Evolutionary conservation across 2,329 filamentous ascomycete genomes (phyloP), one percentile per base, ranked within the genome.

Genomic region (Pseudogymnoascus sp.): DNA sequence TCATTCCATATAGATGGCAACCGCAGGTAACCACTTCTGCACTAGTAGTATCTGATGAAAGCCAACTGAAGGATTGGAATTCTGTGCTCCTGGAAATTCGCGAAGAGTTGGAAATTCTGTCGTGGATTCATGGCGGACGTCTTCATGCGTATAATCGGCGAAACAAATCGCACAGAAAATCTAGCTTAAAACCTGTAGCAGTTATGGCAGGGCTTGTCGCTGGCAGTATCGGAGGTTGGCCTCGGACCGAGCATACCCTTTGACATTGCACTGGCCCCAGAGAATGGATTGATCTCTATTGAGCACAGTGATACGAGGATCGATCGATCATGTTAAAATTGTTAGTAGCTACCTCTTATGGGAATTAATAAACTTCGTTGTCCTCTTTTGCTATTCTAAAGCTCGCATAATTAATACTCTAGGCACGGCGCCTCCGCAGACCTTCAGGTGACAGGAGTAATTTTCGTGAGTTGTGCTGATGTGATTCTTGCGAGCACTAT

Each of bases 131-230:
- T 49, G 23, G 43, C 43, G 43, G 43, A n/a, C 43, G 43, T 49
- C 21, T 28, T 49, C 43, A 28, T 49, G 43, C 23, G 11, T n/a
- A n/a, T n/a, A 49, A 49, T 49, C 7, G 43, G 21, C 21, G 5
- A 4, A 9, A 4, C 43, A 49, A 7, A n/a, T 49, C 5, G 11
- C 21, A 28, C 21, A n/a, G 43, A 49, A 49, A 28, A 25, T 49
- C 43, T 28, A 28, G 21, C 21, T n/a, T 49, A 7, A 49, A 28
- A 28, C 43, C 43, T n/a, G 21, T 25, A 1, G 86, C 87, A 6
- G 89, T 91, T 65, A 92, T 92, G 89, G 88, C 89, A n/a, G 90
- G 89, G 64, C 87, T 93, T 63, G 85, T 93, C 60, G 89, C 89
- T 9, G 89, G 88, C 49, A 88, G 87, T 70, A 83, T 93, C 37